Evolutionary conservation across 2,329 filamentous ascomycete species (phyloP).

Genomic region (Colletotrichum ledebouriae): DNA sequence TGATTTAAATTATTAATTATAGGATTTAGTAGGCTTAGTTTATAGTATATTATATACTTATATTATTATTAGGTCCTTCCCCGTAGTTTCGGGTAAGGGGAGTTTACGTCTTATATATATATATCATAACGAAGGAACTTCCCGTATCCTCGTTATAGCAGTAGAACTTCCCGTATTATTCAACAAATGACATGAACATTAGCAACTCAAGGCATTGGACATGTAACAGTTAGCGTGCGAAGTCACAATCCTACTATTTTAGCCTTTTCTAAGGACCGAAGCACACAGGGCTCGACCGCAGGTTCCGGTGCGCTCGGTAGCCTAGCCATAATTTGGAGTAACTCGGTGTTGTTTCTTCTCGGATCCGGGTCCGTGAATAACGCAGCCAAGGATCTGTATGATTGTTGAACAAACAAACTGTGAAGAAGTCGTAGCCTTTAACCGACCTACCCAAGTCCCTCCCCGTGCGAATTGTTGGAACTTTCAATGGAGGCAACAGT

Average conservation of each 20-base stretch:
- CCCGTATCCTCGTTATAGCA: no score
- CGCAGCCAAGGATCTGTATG: slow-evolving; percentile 38
- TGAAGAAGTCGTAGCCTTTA: background rate
- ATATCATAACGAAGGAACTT: no score
- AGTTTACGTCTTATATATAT: no score
- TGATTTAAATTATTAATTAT: no score
- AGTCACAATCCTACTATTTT: slow-evolving; percentile 38
- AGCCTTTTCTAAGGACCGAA: slow-evolving; percentile 15
- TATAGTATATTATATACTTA: no score
- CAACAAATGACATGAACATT: background rate
- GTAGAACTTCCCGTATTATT: no score
- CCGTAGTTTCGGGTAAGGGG: no score
- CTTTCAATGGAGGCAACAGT: slow-evolving; percentile 43
- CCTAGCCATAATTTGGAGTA: slow-evolving; percentile 33
- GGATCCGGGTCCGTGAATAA: slow-evolving; percentile 43
- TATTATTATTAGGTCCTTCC: no score
- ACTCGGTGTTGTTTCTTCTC: slow-evolving; percentile 36
- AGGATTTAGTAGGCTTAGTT: no score
- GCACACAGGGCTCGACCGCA: slow-evolving; percentile 18
- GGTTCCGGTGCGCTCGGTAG: slow-evolving; percentile 26
- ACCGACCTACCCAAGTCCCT: slow-evolving; percentile 39
- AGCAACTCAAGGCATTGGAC: background rate
- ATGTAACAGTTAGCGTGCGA: background rate
- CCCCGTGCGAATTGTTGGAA: slow-evolving; percentile 30
- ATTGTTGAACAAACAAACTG: no score